Evolutionary conservation across 305 asterid species (phyloP), one percentile per base, ranked within the genome.

Genomic region (Fraxinus sp.): DNA sequence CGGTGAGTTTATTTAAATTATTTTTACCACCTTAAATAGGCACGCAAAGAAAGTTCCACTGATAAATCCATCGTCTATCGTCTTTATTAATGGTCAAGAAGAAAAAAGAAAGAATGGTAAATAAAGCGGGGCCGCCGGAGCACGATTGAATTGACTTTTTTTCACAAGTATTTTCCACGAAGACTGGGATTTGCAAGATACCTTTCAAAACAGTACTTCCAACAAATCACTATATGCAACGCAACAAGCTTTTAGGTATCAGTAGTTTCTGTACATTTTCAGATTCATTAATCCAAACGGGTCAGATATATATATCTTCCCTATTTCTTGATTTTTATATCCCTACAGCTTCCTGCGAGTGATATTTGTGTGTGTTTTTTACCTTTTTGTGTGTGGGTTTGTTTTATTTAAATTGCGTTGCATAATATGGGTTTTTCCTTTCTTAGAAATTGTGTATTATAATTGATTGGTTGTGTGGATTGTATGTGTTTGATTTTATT

Each of bases 181-280:
- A 88, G 85, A 85, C 84, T 26, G 78, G 33, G 87, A 85, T 52
- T 73, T 73, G 39, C 9, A 28, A 68, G 89, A 86, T 86, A 84
- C 83, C 70, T 16, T 72, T 80, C 84, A 81, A 80, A 80, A 80
- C 79, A 32, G 75, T 70, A 84, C 75, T 72, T 79, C 20, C 30
- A 81, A 57, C 73, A 73, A 22, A 78, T 79, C 80, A 30, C 75
- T n/a, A 81, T 44, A 3, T 37, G 70, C 36, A 30, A 3, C 20
- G 5, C 20, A 24, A 76, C 79, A 39, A 49, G 78, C 66, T 81
- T 78, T n/a, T 55, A 55, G 24, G 64, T 26, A 24, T 64, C 84
- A 62, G 20, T 88, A 36, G 76, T 46, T 22, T 78, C 84, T 82
- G 77, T 87, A 74, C 83, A 86, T 81, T 71, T 85, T 24, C 46